These are phyloP conservation scores for Atractiella rhizophila DNA, from an alignment of 768 basidiomycete genomes.

Conservation along the genomic window DNA sequence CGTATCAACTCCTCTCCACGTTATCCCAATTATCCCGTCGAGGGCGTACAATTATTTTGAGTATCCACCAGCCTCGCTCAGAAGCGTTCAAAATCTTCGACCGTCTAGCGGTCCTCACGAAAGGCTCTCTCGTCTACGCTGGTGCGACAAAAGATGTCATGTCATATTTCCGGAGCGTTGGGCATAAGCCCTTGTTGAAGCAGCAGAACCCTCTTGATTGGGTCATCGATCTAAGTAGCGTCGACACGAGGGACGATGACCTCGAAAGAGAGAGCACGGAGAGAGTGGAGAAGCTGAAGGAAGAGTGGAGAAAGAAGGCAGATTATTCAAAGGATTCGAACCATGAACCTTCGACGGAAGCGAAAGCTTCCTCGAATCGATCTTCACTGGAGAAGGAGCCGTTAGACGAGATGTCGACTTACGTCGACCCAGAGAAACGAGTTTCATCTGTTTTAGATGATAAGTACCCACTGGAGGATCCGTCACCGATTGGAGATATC, in stretches of 20 bases:
- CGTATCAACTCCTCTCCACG: constrained; percentile 22
- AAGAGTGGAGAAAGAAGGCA: constrained; percentile 21
- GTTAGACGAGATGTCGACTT: too few species aligned
- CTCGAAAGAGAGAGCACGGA: constrained; percentile 21
- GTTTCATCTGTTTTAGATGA: neutral
- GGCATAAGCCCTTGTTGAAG: constrained; percentile 18
- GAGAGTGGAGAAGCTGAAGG: constrained; percentile 21
- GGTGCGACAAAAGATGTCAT: constrained; percentile 19
- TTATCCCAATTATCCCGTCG: constrained; percentile 24
- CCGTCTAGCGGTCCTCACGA: constrained; percentile 32
- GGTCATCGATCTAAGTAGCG: constrained; percentile 24
- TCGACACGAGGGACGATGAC: constrained; percentile 25
- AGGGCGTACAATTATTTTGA: constrained; percentile 35
- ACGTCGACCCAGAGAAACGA: constrained; percentile 6
- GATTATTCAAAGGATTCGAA: neutral
- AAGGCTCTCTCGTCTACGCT: constrained; percentile 29
- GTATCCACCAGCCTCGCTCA: constrained; percentile 41
- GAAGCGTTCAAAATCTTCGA: constrained; percentile 29
- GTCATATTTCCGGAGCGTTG: constrained; percentile 23
- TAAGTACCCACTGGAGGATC: too few species aligned
- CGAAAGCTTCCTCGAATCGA: constrained; percentile 1
- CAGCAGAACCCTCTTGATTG: constrained; percentile 28
- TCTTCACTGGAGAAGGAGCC: neutral
- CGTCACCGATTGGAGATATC: too few species aligned
- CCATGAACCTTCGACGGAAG: neutral